Percentiles rank a stretch among this genome's conserved stretches.
These are phyloP conservation scores for Rhizophagus sp. DNA, from an alignment of 192 early-diverging fungal species.

Conservation along the genomic window DNA sequence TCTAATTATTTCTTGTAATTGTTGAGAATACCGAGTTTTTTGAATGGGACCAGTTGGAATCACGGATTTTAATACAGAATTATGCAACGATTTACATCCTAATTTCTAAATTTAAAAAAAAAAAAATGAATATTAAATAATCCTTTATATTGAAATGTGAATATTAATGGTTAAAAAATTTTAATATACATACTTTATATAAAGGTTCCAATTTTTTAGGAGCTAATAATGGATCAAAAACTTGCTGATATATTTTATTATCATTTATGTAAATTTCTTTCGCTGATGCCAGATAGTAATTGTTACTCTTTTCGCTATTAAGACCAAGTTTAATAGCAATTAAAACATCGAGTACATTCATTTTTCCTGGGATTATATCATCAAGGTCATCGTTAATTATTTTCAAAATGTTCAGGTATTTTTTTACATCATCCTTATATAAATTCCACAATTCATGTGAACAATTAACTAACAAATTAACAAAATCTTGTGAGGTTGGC, in stretches of 20 bases:
- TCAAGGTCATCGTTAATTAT: no score
- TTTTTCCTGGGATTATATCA: constrained; percentile 33
- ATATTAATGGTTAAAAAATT: not conserved
- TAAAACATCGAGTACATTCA: constrained; percentile 64
- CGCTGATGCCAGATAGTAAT: constrained; percentile 64
- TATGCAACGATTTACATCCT: constrained; percentile 66
- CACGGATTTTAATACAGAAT: constrained; percentile 56
- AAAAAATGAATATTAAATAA: not conserved
- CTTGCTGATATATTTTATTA: constrained; percentile 67
- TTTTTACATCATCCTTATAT: constrained; percentile 54
- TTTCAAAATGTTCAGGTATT: constrained; percentile 33
- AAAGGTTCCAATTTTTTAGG: constrained; percentile 72
- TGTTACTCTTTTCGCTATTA: constrained; percentile 35
- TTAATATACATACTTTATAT: constrained; percentile 40
- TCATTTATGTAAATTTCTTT: constrained; percentile 78
- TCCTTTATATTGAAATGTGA: no score
- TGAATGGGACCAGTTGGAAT: constrained; percentile 50
- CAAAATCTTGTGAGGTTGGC: constrained; percentile 74
- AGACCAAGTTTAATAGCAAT: constrained; percentile 51
- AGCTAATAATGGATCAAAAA: constrained; percentile 71
- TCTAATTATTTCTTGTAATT: constrained; percentile 65
- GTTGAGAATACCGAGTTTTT: constrained; percentile 47
- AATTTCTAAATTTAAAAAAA: constrained; percentile 35
- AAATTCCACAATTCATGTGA: constrained; percentile 61
- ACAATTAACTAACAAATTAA: constrained; percentile 58